Evolutionary conservation across 371 early-diverging fungal genomes (phyloP).

Genomic region (Actinomortierella wolfii): DNA sequence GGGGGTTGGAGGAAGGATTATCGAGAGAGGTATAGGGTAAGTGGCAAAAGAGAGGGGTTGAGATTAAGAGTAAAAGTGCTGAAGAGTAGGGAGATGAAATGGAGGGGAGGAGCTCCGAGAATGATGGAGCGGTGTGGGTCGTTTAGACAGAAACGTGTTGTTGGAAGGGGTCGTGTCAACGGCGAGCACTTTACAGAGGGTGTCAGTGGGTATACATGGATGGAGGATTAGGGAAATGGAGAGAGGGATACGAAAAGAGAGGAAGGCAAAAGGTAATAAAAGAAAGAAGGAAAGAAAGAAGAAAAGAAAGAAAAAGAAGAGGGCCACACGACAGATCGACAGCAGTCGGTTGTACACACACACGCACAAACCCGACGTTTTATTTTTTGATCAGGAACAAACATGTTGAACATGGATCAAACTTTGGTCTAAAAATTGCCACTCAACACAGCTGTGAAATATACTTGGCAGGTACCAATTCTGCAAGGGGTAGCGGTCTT

Average conservation of each 20-base stretch:
- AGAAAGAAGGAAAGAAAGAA: not conserved
- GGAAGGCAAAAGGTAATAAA: not conserved
- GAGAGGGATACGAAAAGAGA: not conserved
- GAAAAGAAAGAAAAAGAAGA: not conserved
- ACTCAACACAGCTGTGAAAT: not conserved
- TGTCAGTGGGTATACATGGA: too few species aligned
- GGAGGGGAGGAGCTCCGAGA: not conserved
- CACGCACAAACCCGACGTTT: not conserved
- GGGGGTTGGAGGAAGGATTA: not conserved
- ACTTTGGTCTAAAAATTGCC: not conserved
- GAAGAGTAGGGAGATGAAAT: not conserved
- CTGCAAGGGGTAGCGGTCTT: too few species aligned
- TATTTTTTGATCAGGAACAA: not conserved
- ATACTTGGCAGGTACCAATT: not conserved
- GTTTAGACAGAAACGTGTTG: too few species aligned
- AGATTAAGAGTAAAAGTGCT: not conserved
- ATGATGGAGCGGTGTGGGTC: not conserved
- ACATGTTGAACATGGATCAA: not conserved
- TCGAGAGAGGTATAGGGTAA: not conserved
- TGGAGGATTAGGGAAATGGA: too few species aligned
- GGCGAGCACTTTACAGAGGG: too few species aligned
- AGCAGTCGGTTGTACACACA: not conserved
- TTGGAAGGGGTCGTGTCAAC: too few species aligned
- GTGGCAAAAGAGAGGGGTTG: not conserved
- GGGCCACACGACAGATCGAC: not conserved